Evolutionary conservation across 1,284 basidiomycete species (phyloP), one percentile per base, ranked within the genome.

Genomic region (Pholiota adiposa): DNA sequence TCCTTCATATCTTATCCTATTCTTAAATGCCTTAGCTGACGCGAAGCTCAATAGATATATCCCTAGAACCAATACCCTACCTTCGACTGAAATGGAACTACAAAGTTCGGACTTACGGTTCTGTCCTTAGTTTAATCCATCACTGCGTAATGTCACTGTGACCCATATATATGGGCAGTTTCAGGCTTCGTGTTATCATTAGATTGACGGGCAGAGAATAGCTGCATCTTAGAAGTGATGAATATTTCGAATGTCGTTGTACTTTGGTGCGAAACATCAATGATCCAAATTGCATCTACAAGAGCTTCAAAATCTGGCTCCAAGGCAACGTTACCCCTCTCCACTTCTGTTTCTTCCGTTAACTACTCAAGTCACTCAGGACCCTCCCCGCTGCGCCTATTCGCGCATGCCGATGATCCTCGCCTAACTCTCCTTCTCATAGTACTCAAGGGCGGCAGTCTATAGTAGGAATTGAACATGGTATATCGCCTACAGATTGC

Each of bases 241-340:
- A 49, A 23, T 36, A 31, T 46, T 21, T 34, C 38, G 5, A 31
- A 34, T 50, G 21, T 49, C 34, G 54, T 6, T 50, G 33, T 38
- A 31, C n/a, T n/a, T 48, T 41, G 31, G 46, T 56, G 54, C 38
- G 54, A 56, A 48, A 41, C 48, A 56, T 50, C 48, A 55, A 33
- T 46, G 43, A 55, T 46, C 14, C 44, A 29, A 46, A 27, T 6
- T 27, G 46, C 54, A 50, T 56, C 54, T 41, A 18, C 27, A 18
- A 38, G 43, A 12, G 12, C 33, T 36, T 56, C 54, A 56, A 50
- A 36, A 14, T 41, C 29, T 31, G 54, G 23, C 50, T 50, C 54
- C 54, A 50, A 40, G 54, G 48, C 34, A 23, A 56, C 56, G 40
- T n/a, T 33, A 34, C 49, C 11, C 51, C 34, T 25, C 38, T 40